phyloP scores from a whole-genome alignment of 345 rosid species.

The Garcia nutans region DNA sequence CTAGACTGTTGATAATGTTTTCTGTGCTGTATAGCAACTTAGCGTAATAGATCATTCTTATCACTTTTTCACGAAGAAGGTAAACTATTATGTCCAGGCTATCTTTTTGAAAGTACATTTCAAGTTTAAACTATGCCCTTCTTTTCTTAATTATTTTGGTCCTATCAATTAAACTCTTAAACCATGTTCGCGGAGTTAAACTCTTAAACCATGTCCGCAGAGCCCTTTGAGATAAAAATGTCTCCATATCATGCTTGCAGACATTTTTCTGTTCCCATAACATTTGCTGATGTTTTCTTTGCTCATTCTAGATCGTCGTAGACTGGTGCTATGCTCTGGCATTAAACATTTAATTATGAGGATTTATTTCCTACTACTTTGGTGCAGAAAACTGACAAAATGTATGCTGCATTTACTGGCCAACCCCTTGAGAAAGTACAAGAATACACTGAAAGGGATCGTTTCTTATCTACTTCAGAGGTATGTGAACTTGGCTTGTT shows the following conservation, averaged over 20 bases:
- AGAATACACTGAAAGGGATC: constrained; percentile 77
- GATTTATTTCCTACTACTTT: constrained; percentile 10
- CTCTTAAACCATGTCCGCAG: no score
- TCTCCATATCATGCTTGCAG: neutral
- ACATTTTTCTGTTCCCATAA: neutral
- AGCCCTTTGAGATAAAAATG: neutral
- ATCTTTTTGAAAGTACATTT: neutral
- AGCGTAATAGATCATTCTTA: neutral
- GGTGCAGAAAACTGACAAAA: constrained; percentile 81
- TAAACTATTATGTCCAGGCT: neutral
- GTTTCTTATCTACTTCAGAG: constrained; percentile 80
- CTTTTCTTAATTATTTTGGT: neutral
- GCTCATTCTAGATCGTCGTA: neutral
- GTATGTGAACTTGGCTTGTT: constrained; percentile 32
- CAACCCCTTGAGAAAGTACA: constrained; percentile 85
- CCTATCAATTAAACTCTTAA: neutral
- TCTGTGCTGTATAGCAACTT: neutral
- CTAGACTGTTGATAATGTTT: neutral
- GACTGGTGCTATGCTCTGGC: neutral
- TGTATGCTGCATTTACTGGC: constrained; percentile 85
- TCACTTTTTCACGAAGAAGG: neutral
- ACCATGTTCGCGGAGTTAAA: neutral
- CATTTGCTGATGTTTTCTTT: neutral
- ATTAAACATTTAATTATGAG: neutral
- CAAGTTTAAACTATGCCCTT: neutral